Evolutionary conservation across 345 rosid species (phyloP), one percentile per base, ranked within the genome.

Genomic region (Populus nigra): DNA sequence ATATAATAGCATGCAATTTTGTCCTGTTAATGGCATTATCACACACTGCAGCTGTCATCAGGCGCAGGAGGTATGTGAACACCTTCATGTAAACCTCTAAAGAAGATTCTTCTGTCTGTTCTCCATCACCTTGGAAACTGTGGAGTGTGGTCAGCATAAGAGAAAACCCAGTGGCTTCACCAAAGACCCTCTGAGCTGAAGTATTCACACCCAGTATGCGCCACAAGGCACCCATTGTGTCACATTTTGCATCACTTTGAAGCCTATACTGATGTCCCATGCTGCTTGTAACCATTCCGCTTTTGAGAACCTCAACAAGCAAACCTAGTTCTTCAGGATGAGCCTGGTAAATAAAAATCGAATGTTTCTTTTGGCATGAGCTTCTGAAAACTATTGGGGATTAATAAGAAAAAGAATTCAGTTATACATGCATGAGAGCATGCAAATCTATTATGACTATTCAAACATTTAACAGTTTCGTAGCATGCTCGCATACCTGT

Each of bases 151-250:
- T 96, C 82, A 94, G 81, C 80, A 96, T 89, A 86, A 96, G 97
- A 81, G 99, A 96, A 86, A 96, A 94, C 33, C 99, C 99, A 71
- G 97, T 92, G 76, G 96, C 90, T 89, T 96, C 99, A 81, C 98
- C 99, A 77, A 96, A 96, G 73, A 92, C 89, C 86, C 87, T 89
- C 83, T 94, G 97, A 59, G 95, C 95, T 76, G 94, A 90, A 70
- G 81, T 87, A 85, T 94, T 96, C 63, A 85, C 89, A 70, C 98
- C 97, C 80, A 96, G 78, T 82, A 96, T 89, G 50, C 99, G 97
- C 98, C 99, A 96, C 82, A 96, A 81, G 70, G 98, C 83, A 41
- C 99, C 97, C 98, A 96, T 92, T 49, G 89, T 91, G 84, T 96
- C 99, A 84, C 99, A 96, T 89, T 88, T 92, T 74, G 99, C 97